Percentiles rank a stretch among this genome's conserved stretches.
Evolutionary conservation across 805 yeast genomes (phyloP).

Genomic region (Ogataea corticis): DNA sequence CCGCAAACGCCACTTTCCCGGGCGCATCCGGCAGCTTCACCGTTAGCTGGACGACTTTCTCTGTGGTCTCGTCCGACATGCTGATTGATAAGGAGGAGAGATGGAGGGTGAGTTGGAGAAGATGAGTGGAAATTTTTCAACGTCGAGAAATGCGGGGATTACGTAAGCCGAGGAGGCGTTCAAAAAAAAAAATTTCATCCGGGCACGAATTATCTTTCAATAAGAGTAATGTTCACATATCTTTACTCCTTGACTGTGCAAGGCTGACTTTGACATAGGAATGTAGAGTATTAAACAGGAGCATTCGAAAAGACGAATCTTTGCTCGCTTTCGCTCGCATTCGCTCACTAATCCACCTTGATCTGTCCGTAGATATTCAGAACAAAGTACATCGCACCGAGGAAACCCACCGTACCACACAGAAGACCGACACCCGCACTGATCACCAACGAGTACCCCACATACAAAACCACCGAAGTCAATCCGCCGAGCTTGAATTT

Average conservation of each 20-base stretch:
- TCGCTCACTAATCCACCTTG: constrained; percentile 85
- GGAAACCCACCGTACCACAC: constrained; percentile 86
- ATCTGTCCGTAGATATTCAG: constrained; percentile 80
- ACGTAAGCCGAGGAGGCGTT: neutral
- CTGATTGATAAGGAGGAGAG: neutral
- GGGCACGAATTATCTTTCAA: no score
- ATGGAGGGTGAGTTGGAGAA: no score
- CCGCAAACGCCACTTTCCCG: constrained; percentile 28
- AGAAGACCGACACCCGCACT: constrained; percentile 72
- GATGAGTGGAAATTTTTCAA: neutral
- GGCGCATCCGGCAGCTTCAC: constrained; percentile 31
- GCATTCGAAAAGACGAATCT: no score
- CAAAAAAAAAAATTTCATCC: neutral
- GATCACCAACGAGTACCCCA: constrained; percentile 78
- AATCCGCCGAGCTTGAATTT: constrained; percentile 71
- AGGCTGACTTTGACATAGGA: neutral
- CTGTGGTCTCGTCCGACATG: constrained; percentile 19
- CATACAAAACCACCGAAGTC: constrained; percentile 72
- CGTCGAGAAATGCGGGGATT: neutral
- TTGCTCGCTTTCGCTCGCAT: no score
- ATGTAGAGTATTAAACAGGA: neutral
- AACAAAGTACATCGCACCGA: constrained; percentile 71
- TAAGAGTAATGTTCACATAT: no score
- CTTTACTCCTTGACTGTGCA: no score
- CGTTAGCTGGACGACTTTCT: constrained; percentile 25